Conservation (phyloP, 2,329 filamentous ascomycete genomes). For the Rhexocercosporidium sp. region DNA sequence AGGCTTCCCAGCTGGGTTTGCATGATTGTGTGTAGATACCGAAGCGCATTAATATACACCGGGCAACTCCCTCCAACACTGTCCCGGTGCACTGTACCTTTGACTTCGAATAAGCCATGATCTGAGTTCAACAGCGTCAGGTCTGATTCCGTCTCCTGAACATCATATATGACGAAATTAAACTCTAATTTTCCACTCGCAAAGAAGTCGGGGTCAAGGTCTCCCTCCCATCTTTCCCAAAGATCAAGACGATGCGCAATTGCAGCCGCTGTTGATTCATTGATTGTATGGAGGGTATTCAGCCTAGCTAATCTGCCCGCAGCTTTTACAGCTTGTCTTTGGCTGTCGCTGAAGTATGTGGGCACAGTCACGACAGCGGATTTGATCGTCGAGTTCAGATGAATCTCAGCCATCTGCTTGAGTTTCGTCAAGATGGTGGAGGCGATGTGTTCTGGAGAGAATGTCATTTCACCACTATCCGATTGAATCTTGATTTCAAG, state of each 20-base stretch:
- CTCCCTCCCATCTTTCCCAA: neutral
- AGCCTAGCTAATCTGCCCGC: neutral
- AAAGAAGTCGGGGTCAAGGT: neutral
- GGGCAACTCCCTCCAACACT: no score
- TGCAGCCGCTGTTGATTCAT: neutral
- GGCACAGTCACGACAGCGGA: constrained; percentile 3
- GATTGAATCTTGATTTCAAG: neutral
- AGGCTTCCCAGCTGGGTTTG: neutral
- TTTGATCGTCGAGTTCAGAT: neutral
- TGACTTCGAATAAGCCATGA: neutral
- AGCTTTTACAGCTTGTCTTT: neutral
- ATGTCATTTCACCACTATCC: neutral
- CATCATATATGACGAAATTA: neutral
- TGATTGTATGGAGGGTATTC: neutral
- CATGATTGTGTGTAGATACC: neutral
- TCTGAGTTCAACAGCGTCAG: neutral
- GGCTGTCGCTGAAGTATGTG: neutral
- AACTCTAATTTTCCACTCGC: neutral
- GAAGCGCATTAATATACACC: neutral
- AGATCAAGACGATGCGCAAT: neutral
- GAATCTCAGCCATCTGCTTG: neutral
- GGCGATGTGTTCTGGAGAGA: neutral
- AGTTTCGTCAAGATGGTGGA: neutral
- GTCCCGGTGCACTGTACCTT: neutral
- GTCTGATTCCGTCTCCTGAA: neutral